Base-by-base conservation (phyloP, 1,139 yeast species). In the Geotrichum australiense region DNA sequence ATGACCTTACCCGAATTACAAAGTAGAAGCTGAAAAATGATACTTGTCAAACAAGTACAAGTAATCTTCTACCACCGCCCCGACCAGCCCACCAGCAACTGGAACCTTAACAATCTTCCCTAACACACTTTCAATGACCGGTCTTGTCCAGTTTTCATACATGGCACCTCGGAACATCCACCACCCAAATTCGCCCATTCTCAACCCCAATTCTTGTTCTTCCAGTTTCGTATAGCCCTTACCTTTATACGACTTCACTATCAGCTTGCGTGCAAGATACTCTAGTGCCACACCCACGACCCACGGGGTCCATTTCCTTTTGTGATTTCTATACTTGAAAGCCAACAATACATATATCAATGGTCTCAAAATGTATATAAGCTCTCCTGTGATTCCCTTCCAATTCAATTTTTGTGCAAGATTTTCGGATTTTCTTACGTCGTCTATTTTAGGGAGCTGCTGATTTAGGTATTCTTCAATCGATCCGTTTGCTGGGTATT, bases 81-180 rank as follows among this genome's bases (percentile, higher is more conserved):
- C 59, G 15, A 58, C 50, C 24, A 65, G 47, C 25, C 29, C 24
- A 1, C 44, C 48, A 2, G 32, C 42, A 5, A 45, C n/a, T 1
- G 70, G 70, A 18, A 63, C 44, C 28, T 51, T 53, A 37, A 50
- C 52, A 31, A 62, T 42, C 36, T 43, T 46, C 16, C 45, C 29
- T 12, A 58, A 53, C 23, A 59, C 34, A 8, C 53, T 49, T 15
- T 53, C 54, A 39, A 64, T 41, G 5, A 55, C 27, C 3, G 65
- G 67, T 18, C 47, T 53, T 4, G 67, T 58, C 35, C 57, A 40
- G 12, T 54, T 47, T 23, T 61, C 56, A 53, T 64, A 66, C 55
- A 64, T 56, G 43, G 65, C 61, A 3, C 69, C 69, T 5, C 71
- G 56, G 38, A 67, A 43, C 14, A 53, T 24, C 68, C 69, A 67